Evolutionary conservation across 352 stramenopile genomes (phyloP), one percentile per base, ranked within the genome.

Genomic region (Elongisporangium anandrum): DNA sequence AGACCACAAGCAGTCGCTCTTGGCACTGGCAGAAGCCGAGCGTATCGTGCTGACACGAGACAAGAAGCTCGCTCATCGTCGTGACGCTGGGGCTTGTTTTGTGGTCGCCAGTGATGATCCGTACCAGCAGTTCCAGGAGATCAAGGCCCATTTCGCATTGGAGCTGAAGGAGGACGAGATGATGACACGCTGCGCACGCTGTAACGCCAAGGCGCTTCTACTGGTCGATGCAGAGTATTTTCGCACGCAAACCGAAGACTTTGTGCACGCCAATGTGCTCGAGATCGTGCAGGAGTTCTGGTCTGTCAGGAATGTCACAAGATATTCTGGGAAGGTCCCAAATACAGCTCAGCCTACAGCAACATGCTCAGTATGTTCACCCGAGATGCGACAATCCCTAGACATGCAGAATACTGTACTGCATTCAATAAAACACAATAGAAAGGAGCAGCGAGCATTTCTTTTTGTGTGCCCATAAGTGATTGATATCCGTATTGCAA

Each of bases 251-350:
- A 84, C 72, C 7, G 64, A 77, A 16, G 79, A 82, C 45, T 72
- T 77, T 2, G 77, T 89, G n/a, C 73, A 79, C 41, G 63, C 61
- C 1, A 74, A 76, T 21, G 83, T 90, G 24, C 57, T 90, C 4
- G 67, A 84, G 52, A 48, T 84, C 10, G 76, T 90, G 50, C 74
- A 69, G 15, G 79, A 90, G 55, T 92, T 87, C 34, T 93, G 78
- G 72, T 83, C 50, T 93, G 84, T 56, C 60, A 69, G 0, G 63
- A 68, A 39, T 92, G 84, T 68, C 66, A 73, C 50, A 85, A 90
- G 45, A 70, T 93, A 26, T 93, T 82, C 56, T 92, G 81, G 84
- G 84, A 87, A 56, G 81, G 84, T 13, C 84, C 81, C 41, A 93
- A 93, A 69, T 91, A 87, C 65, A 74, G 76, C 19, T 85, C 75